Percentiles rank a stretch among this genome's conserved stretches.
phyloP scores from a whole-genome alignment of 2,329 filamentous ascomycete genomes.

The Ophiostoma fasciatum region DNA sequence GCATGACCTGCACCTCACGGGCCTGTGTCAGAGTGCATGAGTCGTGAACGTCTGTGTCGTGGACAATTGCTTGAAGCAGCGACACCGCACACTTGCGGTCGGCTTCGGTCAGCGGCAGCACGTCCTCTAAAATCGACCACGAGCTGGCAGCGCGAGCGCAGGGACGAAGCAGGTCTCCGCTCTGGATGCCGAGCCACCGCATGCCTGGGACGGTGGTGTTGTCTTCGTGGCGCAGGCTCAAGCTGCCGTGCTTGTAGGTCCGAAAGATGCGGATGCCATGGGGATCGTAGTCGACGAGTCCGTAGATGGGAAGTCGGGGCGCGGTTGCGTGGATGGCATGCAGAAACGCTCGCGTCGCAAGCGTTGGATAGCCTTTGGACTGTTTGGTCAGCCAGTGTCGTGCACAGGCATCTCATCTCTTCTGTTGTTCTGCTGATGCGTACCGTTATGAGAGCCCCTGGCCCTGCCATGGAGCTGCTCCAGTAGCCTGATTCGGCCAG shows the following conservation, averaged over 20 bases:
- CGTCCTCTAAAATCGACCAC: conserved; percentile 15
- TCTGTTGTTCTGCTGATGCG: too few relatives aligned
- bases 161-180: conserved; percentile 3
- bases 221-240: conserved; percentile 43
- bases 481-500: conserved; percentile 44
- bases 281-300: conserved; percentile 61
- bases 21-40: conserved; percentile 25
- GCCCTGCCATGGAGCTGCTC: conserved; percentile 28
- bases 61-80: too few relatives aligned
- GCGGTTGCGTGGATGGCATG: conserved; percentile 31
- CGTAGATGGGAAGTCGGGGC: conserved; percentile 41
- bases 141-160: not conserved
- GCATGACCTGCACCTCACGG: conserved; percentile 54
- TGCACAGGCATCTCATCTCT: too few relatives aligned
- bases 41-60: too few relatives aligned
- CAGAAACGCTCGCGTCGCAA: conserved; percentile 53
- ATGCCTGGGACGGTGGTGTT: conserved; percentile 34
- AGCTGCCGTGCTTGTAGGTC: conserved; percentile 60
- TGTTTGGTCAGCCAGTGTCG: conserved; percentile 23
- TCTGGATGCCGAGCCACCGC: conserved; percentile 46
- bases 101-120: conserved; percentile 28
- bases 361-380: conserved; percentile 73
- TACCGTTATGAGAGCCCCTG: conserved; percentile 59
- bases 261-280: conserved; percentile 60
- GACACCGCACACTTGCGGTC: conserved; percentile 44